Evolutionary conservation across 805 yeast species (phyloP).

Genomic region (Grigorovia jiainica): DNA sequence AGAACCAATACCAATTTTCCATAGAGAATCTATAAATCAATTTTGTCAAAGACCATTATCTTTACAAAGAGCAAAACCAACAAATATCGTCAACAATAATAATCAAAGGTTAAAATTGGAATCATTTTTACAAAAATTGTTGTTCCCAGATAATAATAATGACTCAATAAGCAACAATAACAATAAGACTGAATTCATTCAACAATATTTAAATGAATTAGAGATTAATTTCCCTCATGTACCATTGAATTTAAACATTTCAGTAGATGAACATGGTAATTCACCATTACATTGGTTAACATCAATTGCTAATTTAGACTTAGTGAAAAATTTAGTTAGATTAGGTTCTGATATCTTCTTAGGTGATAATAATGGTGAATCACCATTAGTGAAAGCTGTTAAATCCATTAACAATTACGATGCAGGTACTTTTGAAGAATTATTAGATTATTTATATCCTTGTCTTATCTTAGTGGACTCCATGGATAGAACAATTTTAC

Average conservation of each 20-base stretch:
- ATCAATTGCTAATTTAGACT: slow-evolving; percentile 66
- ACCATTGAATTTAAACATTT: slow-evolving; percentile 56
- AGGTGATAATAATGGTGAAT: slow-evolving; percentile 80
- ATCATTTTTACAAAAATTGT: slow-evolving; percentile 22
- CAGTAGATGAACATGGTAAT: slow-evolving; percentile 90
- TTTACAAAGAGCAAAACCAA: slow-evolving; percentile 2
- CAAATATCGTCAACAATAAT: slow-evolving; percentile 6
- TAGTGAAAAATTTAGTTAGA: slow-evolving; percentile 60
- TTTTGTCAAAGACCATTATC: slow-evolving; percentile 7
- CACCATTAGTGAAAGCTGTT: slow-evolving; percentile 76
- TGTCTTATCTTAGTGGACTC: slow-evolving; percentile 56
- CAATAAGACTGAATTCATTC: slow-evolving; percentile 6
- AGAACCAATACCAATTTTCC: slow-evolving; percentile 8
- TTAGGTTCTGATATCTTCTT: slow-evolving; percentile 52
- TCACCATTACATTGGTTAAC: slow-evolving; percentile 95
- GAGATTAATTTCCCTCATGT: slow-evolving; percentile 18
- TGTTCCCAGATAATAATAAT: slow-evolving; percentile 18
- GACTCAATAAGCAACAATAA: not conserved
- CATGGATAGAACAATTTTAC: slow-evolving; percentile 71
- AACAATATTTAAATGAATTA: slow-evolving; percentile 17
- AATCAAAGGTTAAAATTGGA: slow-evolving; percentile 24
- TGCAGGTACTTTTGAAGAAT: slow-evolving; percentile 57
- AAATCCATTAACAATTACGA: slow-evolving; percentile 68
- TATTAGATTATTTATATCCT: slow-evolving; percentile 70
- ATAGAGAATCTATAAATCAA: slow-evolving; percentile 13